Base-by-base conservation (phyloP, 1,139 yeast genomes). In the Candida glucosophila region DNA sequence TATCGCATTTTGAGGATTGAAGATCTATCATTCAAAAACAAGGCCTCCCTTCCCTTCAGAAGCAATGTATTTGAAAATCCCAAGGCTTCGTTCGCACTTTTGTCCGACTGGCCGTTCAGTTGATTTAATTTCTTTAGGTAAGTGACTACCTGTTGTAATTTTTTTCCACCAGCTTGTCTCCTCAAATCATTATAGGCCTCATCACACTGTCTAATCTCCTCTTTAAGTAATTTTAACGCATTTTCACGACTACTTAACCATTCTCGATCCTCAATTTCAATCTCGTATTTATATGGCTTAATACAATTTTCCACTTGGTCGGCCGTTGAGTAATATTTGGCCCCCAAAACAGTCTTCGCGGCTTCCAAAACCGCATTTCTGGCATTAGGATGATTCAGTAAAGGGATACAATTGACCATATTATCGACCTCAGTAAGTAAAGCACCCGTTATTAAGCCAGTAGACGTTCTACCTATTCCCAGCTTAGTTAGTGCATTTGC, bases 291-390 rank as follows among this genome's bases (percentile, higher is more conserved):
- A 57, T 79, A 90, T 2, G 98, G 98, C 51, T 92, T 92, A 44
- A 92, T 88, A 57, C 97, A 88, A 52, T 90, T 92, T 47, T 92
- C 99, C 10, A 92, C 98, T 49, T 92, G 98, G 49, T 92, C 98
- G 0, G 98, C 93, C 0, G 98, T 90, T 1, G 95, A 79, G 39
- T 79, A 85, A 47, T 73, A 90, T 36, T 90, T 74, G 19, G 81
- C 60, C 34, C 77, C 74, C 34, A 92, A 59, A 2, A 92, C 95
- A 13, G 77, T 62, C 21, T 73, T 69, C 0, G 95, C 94, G 1
- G 96, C 94, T 23, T 86, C 94, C 29, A 70, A 72, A 14, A 92
- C 90, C 5, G 86, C 77, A 20, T 74, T 71, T 37, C 75, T 74
- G 1, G 95, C 94, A 56, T 80, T 62, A 6, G 94, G 94, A 45